These are phyloP conservation scores for Aspergillus sp. DNA, from an alignment of 2,329 filamentous ascomycete genomes.

Conservation along the genomic window DNA sequence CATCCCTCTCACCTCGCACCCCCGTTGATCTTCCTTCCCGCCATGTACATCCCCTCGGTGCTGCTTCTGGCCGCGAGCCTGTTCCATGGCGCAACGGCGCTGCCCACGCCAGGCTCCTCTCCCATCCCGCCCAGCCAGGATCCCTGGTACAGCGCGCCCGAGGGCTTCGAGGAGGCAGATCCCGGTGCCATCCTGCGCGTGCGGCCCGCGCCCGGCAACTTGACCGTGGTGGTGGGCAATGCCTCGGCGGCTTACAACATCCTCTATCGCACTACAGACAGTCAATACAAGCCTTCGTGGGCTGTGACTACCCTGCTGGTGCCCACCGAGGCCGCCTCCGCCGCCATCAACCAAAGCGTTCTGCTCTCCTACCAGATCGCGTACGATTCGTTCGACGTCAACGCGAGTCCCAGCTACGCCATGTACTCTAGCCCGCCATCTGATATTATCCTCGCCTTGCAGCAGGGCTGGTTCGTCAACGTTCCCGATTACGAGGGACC, in stretches of 20 bases:
- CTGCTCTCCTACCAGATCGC: conserved; percentile 47
- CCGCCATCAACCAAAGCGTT: conserved; percentile 1
- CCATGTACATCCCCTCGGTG: conserved; percentile 4
- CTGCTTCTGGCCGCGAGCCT: conserved; percentile 7
- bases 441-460: conserved; percentile 36
- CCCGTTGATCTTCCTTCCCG: background rate
- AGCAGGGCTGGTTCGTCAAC: conserved; percentile 50
- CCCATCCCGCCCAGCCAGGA: conserved; percentile 15
- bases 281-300: conserved; percentile 15
- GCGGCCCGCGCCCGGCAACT: conserved; percentile 18
- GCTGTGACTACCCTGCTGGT: conserved; percentile 42
- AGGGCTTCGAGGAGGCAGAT: conserved; percentile 13
- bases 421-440: conserved; percentile 31
- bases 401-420: conserved; percentile 27
- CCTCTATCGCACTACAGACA: conserved; percentile 25
- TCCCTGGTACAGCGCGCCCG: conserved; percentile 20
- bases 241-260: conserved; percentile 17
- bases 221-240: conserved; percentile 13
- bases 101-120: conserved; percentile 3
- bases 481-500: conserved; percentile 52
- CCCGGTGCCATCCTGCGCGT: conserved; percentile 21
- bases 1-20: background rate
- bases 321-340: conserved; percentile 27
- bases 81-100: background rate
- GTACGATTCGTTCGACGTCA: conserved; percentile 22